Base-by-base conservation (phyloP, 2,329 filamentous ascomycete species). In the Rutstroemia sp. region DNA sequence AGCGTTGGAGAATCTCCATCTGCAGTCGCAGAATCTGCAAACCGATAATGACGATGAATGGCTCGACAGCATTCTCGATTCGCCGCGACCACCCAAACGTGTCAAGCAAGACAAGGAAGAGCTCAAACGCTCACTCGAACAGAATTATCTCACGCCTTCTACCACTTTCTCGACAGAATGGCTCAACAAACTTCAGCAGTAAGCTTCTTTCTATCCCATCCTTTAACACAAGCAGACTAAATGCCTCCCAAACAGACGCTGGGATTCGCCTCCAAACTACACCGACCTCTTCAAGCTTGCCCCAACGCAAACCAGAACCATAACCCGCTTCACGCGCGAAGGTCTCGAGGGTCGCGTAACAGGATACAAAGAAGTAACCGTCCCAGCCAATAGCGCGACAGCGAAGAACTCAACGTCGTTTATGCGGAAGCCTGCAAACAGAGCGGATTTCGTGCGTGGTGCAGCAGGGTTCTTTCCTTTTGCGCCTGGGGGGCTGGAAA, bases 321-420 rank as follows among this genome's bases (percentile, higher is more conserved):
- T 96, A 63, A 96, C 90, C 27, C 85, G 94, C 30, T 99, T 99
- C 71, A 87, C 85, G 46, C 82, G 94, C 55, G 90, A 96, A 72
- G 94, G 94, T 5, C 79, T 97, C 14, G 91, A 97, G 72, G 94
- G 94, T 21, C 82, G 87, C 52, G 92, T 99, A 23, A 95, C 89
- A 8, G 92, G 92, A 51, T 97, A 99, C 72, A 88, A 86, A 68
- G 94, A 96, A 70, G 89, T 97, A 51, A 96, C 94, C 1, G 84
- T 97, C 8, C 90, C 92, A 5, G 89, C 89, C 37, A 88, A 85
- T 66, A 95, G 88, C 65, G 89, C 88, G 16, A 96, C 89, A 16
- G 92, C 91, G 48, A 99, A 96, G 73, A 96, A 95, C 68, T 96
- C 91, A 2, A 97, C 92, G 0, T 96, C 91, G 5, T 77, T 96